These are phyloP conservation scores for Coemansia sp. DNA, from an alignment of 192 early-diverging fungal species.

Conservation along the genomic window DNA sequence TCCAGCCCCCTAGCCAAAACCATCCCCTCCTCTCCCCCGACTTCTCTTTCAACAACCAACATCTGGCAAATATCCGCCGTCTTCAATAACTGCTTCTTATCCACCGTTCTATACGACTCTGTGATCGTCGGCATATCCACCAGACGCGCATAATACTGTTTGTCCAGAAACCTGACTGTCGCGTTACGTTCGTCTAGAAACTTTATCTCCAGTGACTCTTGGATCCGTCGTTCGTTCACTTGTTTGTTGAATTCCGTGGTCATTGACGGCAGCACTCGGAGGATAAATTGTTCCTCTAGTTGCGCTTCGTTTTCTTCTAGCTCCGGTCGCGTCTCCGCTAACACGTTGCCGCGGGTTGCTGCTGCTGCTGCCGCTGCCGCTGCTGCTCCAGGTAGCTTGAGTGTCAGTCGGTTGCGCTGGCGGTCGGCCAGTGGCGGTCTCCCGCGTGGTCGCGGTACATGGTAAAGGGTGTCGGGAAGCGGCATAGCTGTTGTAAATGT, in stretches of 20 bases:
- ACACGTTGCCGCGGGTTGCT: conserved; percentile 1
- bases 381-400: conserved; percentile 31
- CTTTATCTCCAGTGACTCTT: conserved; percentile 32
- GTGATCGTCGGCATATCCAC: conserved; percentile 47
- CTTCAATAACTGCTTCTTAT: conserved; percentile 46
- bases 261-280: conserved; percentile 42
- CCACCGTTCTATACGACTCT: conserved; percentile 37
- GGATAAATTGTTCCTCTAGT: conserved; percentile 43
- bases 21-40: conserved; percentile 4
- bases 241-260: conserved; percentile 21
- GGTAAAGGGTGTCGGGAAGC: conserved; percentile 6
- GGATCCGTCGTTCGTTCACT: conserved; percentile 32
- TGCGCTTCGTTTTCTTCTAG: conserved; percentile 27
- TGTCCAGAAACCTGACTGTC: conserved; percentile 18
- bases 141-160: conserved; percentile 19
- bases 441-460: conserved; percentile 39
- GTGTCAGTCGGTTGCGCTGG: conserved; percentile 44
- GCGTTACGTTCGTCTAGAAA: conserved; percentile 46
- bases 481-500: not conserved
- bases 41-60: conserved; percentile 24
- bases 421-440: conserved; percentile 42
- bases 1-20: conserved; percentile 36
- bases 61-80: conserved; percentile 51
- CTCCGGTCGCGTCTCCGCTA: conserved; percentile 8
- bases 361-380: not conserved